Base-by-base conservation (phyloP, 202 grass and related monocot species). In the Bolboschoenoplectus hybrid region DNA sequence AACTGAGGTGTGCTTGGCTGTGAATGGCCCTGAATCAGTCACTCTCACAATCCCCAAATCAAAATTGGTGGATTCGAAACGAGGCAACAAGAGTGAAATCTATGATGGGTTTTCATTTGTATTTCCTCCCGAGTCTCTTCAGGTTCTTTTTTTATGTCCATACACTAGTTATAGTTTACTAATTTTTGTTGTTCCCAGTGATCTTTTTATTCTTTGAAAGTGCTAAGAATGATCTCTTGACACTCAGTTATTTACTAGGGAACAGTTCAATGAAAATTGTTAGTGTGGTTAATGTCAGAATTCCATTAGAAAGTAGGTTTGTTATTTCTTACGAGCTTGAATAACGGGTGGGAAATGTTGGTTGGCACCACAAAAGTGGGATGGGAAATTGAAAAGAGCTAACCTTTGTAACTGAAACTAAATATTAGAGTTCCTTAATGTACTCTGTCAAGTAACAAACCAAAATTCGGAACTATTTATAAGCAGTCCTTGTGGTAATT, bases 41-140 rank as follows among this genome's bases (percentile, higher is more conserved):
- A 91, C 88, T 12, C 89, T 97, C n/a, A 89, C 87, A 51, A 89
- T 90, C 36, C 95, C 92, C 5, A 89, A 88, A 7, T 81, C 94
- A 3, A 92, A 87, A 82, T 79, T 93, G 46, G 32, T 87, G 6
- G 92, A 97, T 60, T 40, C 80, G 34, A 89, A 89, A 88, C 88
- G 95, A 49, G 81, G 67, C 58, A 70, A 7, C 50, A 93, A 91
- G 63, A 94, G 65, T 14, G 95, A 97, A 87, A 74, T 93, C 16
- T 94, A 93, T 67, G 91, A 97, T 62, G 95, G 95, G 16, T 97
- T 97, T 87, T 89, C 95, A 36, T 78, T 85, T 46, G 92, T 97
- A 51, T 94, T 94, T 7, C 81, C 95, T 7, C 88, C 91, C 1
- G 89, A 93, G 3, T 92, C 91, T 60, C 83, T 75, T 11, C 95